Base-by-base conservation (phyloP, 129 eudicot genomes). In the Centaurea solstitialis region DNA sequence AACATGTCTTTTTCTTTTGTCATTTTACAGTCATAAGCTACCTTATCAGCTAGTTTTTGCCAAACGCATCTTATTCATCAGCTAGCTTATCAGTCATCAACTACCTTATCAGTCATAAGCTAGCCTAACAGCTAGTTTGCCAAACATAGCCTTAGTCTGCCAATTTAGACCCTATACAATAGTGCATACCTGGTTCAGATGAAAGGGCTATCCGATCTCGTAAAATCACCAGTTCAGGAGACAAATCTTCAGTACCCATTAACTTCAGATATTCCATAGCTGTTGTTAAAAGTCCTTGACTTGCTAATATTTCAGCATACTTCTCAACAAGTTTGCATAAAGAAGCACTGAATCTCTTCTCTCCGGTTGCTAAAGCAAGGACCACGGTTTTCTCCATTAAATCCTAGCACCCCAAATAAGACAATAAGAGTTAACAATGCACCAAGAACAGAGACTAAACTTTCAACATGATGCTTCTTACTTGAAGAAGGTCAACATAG, bases 371-470 rank as follows among this genome's bases (percentile, higher is more conserved):
- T 92, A 90, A 85, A 68, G 97, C 97, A 69, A 94, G 88, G 82
- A 94, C 90, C 41, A 94, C 94, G 26, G 97, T 94, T 93, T 94
- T 94, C 84, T 94, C 98, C 98, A 94, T 94, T 70, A 94, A 82
- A 89, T 92, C 94, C 98, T 94, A 69, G 79, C 28, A 72, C 67
- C 39, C 11, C 30, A 6, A 53, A 28, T 70, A 22, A 38, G 61
- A 65, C 10, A n/a, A 40, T n/a, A n/a, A 62, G 72, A 73, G 78
- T 73, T 69, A 70, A 59, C 37, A 47, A 64, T 59, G 33, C 6
- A 69, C 39, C 26, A 45, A 73, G 5, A 68, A 61, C 26, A 80
- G 26, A 81, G 24, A 66, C 75, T 37, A 57, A 28, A 39, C 59
- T 38, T 74, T 81, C 78, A 33, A 59, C 22, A 81, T 77, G 59